phyloP scores from a whole-genome alignment of 1,284 basidiomycete genomes.

The Trichosporon ovoides region DNA sequence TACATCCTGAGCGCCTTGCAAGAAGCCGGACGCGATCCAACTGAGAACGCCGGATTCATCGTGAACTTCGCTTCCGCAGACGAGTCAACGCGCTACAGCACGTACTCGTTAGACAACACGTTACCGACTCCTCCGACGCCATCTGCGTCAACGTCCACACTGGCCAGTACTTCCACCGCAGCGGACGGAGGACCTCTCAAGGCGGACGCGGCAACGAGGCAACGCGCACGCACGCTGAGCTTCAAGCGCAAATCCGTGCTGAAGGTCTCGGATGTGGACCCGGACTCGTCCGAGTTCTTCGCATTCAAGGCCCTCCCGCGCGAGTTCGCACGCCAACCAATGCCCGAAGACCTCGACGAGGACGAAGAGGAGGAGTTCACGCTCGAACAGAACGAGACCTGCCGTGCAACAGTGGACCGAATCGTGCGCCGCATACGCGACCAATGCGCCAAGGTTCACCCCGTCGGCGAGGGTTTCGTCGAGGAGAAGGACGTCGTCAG shows the following conservation, averaged over 20 bases:
- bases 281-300: conserved; percentile 37
- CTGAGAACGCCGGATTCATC: conserved; percentile 79
- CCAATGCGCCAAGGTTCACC: conserved; percentile 59
- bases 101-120: conserved; percentile 72
- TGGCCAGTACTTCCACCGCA: neutral
- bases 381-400: conserved; percentile 63
- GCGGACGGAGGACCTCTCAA: neutral
- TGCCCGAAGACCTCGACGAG: neutral
- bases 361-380: conserved; percentile 37
- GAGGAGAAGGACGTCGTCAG: conserved; percentile 66
- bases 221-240: conserved; percentile 11
- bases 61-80: conserved; percentile 67
- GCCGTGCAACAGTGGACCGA: conserved; percentile 67
- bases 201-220: conserved; percentile 7
- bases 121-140: conserved; percentile 8
- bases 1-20: conserved; percentile 88
- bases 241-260: conserved; percentile 14
- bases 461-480: conserved; percentile 51
- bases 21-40: conserved; percentile 75
- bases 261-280: conserved; percentile 21
- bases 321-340: conserved; percentile 29
- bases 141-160: neutral
- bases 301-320: conserved; percentile 52
- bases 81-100: conserved; percentile 64
- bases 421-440: conserved; percentile 65